These are phyloP conservation scores for Aquilaria yunnanensis DNA, from an alignment of 345 rosid genomes.

Conservation along the genomic window DNA sequence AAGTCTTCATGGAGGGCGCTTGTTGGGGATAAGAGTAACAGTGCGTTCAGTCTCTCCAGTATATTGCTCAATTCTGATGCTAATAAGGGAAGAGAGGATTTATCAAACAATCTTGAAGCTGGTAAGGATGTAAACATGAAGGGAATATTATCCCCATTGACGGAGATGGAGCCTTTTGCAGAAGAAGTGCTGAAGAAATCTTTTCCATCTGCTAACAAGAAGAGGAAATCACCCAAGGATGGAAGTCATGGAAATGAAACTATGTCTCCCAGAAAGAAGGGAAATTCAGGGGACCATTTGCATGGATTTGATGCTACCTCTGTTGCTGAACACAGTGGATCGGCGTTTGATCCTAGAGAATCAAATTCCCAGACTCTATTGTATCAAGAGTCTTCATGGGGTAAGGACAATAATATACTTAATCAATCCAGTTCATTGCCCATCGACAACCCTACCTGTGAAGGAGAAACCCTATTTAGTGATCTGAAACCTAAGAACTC, in stretches of 20 bases:
- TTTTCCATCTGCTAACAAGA: neutral
- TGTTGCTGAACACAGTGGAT: constrained; percentile 14
- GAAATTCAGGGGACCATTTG: neutral
- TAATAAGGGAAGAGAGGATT: constrained; percentile 20
- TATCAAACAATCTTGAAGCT: neutral
- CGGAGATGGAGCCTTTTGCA: neutral
- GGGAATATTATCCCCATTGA: too few relatives aligned
- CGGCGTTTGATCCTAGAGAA: constrained; percentile 14
- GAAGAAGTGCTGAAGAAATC: neutral
- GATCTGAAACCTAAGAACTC: constrained; percentile 9
- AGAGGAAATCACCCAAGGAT: constrained; percentile 6
- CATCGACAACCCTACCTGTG: constrained; percentile 2
- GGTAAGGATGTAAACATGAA: too few relatives aligned
- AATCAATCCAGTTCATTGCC: too few relatives aligned
- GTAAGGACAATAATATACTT: too few relatives aligned
- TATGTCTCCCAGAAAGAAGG: constrained; percentile 18
- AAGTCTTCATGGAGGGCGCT: constrained; percentile 78
- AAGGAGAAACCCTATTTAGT: constrained; percentile 18
- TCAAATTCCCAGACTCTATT: constrained; percentile 7
- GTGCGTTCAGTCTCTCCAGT: constrained; percentile 38
- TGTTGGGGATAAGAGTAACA: constrained; percentile 35
- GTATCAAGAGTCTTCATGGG: too few relatives aligned
- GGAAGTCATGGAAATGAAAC: constrained; percentile 15
- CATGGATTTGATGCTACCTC: too few relatives aligned
- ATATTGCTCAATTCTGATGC: constrained; percentile 25